Evolutionary conservation across 139 green algal genomes (phyloP).

Genomic region (Coelastrella sp.): DNA sequence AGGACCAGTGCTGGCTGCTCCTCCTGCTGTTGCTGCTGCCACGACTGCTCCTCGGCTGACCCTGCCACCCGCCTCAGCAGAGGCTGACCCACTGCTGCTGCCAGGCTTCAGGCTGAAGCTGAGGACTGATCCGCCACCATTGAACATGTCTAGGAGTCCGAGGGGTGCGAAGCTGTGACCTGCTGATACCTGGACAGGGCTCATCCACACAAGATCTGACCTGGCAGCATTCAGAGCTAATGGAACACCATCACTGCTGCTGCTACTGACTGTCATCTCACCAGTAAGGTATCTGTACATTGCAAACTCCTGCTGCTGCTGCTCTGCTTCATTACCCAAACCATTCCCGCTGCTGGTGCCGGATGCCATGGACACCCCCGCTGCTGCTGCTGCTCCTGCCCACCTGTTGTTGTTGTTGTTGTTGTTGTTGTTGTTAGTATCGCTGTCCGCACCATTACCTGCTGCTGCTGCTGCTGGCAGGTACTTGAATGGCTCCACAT

Average conservation of each 20-base stretch:
- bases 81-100: background rate
- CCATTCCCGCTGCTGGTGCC: background rate
- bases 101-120: conserved; percentile 18
- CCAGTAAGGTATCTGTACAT: conserved; percentile 48
- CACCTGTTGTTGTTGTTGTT: conserved; percentile 23
- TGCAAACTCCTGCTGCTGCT: conserved; percentile 28
- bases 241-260: background rate
- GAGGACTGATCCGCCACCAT: conserved; percentile 77
- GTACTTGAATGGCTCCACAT: conserved; percentile 67
- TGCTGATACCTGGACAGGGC: conserved; percentile 28
- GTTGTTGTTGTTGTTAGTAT: too few relatives aligned
- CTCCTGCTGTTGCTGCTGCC: background rate
- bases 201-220: conserved; percentile 58
- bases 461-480: conserved; percentile 15
- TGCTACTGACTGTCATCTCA: conserved; percentile 22
- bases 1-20: background rate
- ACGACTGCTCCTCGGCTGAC: conserved; percentile 16
- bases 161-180: conserved; percentile 68
- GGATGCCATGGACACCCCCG: background rate
- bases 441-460: background rate
- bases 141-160: conserved; percentile 83
- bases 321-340: background rate
- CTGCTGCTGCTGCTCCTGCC: conserved; percentile 11
- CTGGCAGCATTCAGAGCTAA: background rate
- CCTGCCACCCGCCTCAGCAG: background rate